These are phyloP conservation scores for Podospora didyma DNA, from an alignment of 495 filamentous ascomycete genomes.

Conservation along the genomic window DNA sequence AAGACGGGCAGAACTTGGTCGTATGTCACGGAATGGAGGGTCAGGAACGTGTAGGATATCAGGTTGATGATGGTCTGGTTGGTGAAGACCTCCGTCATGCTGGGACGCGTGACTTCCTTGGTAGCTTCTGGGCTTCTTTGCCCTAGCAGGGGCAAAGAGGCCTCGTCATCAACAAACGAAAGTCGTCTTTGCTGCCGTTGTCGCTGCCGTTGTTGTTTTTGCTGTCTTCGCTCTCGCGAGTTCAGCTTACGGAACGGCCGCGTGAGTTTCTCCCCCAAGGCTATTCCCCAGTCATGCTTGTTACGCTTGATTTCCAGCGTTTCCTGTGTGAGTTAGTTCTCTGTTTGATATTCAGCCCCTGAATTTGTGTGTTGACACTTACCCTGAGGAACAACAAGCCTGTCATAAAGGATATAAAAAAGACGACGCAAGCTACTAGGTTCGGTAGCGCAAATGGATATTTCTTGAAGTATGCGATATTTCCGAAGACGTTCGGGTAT, in stretches of 20 bases:
- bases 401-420: conserved; percentile 65
- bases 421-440: conserved; percentile 65
- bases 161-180: conserved; percentile 42
- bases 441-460: conserved; percentile 86
- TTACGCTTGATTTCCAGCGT: conserved; percentile 64
- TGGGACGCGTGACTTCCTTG: conserved; percentile 31
- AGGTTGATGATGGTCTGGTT: conserved; percentile 74
- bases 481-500: conserved; percentile 61
- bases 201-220: conserved; percentile 8
- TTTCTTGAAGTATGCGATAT: conserved; percentile 59
- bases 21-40: conserved; percentile 71
- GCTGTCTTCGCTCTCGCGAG: not conserved
- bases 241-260: conserved; percentile 24
- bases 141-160: conserved; percentile 39
- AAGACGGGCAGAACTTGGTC: conserved; percentile 81
- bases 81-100: conserved; percentile 65
- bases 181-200: conserved; percentile 24
- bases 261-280: conserved; percentile 54
- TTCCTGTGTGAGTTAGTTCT: conserved; percentile 46
- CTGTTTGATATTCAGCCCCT: not conserved
- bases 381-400: conserved; percentile 66
- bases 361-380: conserved; percentile 18
- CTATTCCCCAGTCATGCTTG: conserved; percentile 62
- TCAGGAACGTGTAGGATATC: conserved; percentile 67
- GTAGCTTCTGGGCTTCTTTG: conserved; percentile 9